Base-by-base conservation (phyloP, 2,329 filamentous ascomycete species). In the Talaromyces rugulosus region DNA sequence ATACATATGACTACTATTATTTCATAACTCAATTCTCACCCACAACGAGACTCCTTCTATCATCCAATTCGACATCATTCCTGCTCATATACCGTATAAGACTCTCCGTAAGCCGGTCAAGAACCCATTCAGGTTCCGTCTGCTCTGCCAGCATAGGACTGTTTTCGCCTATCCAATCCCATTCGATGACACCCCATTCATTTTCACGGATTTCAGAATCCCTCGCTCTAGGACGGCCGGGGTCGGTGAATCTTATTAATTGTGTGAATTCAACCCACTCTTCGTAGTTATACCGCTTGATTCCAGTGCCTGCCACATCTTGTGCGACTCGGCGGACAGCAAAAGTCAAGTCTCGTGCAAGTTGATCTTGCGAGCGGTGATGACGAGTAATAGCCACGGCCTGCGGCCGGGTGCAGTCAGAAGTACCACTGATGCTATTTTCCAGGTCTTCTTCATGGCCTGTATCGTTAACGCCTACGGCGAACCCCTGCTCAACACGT, bases 201-300 rank as follows among this genome's bases (percentile, higher is more conserved):
- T 84, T 82, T 61, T 85, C 83, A 7, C 83, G 79, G 1, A 74
- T 66, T 33, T 74, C 66, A 2, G 75, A 69, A 50, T 73, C 71
- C 2, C 71, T 68, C 2, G 74, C 67, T 12, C 67, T 70, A 31
- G 28, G 23, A n/a, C 28, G 16, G 36, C 51, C 66, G 7, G 71
- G 76, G 59, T 69, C 72, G 42, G 75, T 83, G 66, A 87, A 87
- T 2, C 83, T 79, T 42, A 96, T 90, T 34, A 96, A 81, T 27
- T 85, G 84, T 7, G 93, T 87, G 68, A 91, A 95, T 79, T 91
- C 90, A 0, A 89, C 89, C 93, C 92, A 96, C 71, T 96, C 89
- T 66, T 92, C 87, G 65, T 92, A 97, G 0, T 80, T 82, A 72
- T 96, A 97, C 59, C 82, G 83, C 60, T 87, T 87, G 0, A 83